phyloP scores from a whole-genome alignment of 768 basidiomycete genomes.

The Termitomyces sp. region DNA sequence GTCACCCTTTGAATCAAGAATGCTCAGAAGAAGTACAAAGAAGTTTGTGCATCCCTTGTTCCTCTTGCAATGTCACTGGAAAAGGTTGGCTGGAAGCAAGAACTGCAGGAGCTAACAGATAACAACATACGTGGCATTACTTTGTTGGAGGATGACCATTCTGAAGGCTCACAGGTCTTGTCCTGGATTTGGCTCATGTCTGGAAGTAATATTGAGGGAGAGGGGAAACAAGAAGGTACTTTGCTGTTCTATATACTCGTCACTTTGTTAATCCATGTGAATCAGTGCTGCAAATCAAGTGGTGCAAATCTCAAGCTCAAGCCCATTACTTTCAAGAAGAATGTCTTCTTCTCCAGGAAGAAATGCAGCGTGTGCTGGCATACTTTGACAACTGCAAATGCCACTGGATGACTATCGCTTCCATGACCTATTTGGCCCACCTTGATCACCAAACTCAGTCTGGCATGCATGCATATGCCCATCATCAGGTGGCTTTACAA shows the following conservation, averaged over 20 bases:
- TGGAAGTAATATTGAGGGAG: neutral
- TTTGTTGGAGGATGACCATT: neutral
- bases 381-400: neutral
- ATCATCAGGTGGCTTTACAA: neutral
- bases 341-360: neutral
- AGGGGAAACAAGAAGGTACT: constrained; percentile 2
- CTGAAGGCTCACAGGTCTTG: neutral
- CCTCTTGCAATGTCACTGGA: neutral
- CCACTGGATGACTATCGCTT: neutral
- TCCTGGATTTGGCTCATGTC: neutral
- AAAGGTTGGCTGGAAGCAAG: neutral
- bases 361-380: neutral
- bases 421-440: too few relatives aligned
- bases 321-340: neutral
- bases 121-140: neutral
- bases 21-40: neutral
- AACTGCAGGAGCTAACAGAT: neutral
- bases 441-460: too few relatives aligned
- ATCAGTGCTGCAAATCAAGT: constrained; percentile 1
- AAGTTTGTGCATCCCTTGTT: neutral
- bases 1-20: neutral
- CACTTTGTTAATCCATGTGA: too few relatives aligned
- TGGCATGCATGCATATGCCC: neutral
- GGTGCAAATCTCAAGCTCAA: neutral
- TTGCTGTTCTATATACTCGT: neutral